Base-by-base conservation (phyloP, 108 stramenopile species). In the Pseudonitzschia pungens region DNA sequence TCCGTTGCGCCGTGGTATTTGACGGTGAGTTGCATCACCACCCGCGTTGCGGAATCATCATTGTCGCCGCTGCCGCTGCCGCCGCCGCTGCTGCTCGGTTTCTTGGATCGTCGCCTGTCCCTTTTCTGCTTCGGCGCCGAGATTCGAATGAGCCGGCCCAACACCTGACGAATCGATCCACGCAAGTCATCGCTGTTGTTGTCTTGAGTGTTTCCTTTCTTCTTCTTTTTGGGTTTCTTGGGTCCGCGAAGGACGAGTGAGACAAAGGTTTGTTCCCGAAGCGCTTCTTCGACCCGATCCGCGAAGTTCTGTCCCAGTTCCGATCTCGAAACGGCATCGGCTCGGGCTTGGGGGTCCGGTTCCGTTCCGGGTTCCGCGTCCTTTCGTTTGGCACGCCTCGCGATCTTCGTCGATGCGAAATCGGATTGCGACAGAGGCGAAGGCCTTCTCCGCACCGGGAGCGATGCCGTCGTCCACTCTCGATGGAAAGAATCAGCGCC, bases 1-100 rank as follows among this genome's bases (percentile, higher is more conserved):
- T 93, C 92, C 24, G 92, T 93, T 3, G 92, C 92, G 33, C 87
- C 75, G 70, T 90, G 88, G 75, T 89, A 93, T 69, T 93, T 93
- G 21, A 84, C 77, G 11, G 88, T 93, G 5, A 85, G 68, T 70
- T 93, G 92, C 41, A 93, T 58, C 12, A 68, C 68, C 31, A 82
- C 36, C n/a, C 6, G 22, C 6, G 32, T n/a, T n/a, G n/a, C n/a
- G n/a, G n/a, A n/a, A n/a, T n/a, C 15, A 33, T 62, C 60, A 18
- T 62, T 28, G 36, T 62, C 60, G 22, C 21, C 53, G 1, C 40
- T 14, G 15, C 66, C 29, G 29, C 27, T 55, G 33, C 28, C 6
- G 27, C 21, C 53, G 1, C 40, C 9, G 15, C 66, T 44, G 29
- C 27, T 55, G 33, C 28, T 3, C 8, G 24, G 11, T 36, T 55